These are phyloP conservation scores for Arctium lappa DNA, from an alignment of 129 eudicot species.

Conservation along the genomic window DNA sequence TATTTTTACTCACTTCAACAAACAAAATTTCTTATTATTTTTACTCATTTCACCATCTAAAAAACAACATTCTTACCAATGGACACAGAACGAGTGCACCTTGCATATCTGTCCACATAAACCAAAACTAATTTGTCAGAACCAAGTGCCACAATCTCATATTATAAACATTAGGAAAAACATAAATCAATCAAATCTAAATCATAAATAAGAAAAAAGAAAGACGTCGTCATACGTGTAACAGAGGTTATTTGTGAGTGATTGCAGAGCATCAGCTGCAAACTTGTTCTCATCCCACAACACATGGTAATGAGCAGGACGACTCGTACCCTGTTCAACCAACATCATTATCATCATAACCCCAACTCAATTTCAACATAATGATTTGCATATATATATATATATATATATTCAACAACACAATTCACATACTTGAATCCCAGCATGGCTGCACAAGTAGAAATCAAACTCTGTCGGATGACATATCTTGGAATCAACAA, in stretches of 20 bases:
- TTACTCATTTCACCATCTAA: neutral
- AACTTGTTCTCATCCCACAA: conserved; percentile 92
- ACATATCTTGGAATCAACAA: conserved; percentile 89
- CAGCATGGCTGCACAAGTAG: conserved; percentile 94
- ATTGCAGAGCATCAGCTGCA: conserved; percentile 70
- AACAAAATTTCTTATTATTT: neutral
- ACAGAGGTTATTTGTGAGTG: conserved; percentile 74
- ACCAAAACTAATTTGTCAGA: neutral
- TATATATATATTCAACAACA: neutral
- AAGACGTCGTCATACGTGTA: conserved; percentile 58
- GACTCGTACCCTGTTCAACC: conserved; percentile 73
- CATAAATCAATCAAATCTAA: neutral
- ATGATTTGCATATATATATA: too few species aligned
- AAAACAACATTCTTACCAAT: conserved; percentile 47
- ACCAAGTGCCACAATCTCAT: neutral
- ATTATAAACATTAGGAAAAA: neutral
- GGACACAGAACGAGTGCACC: conserved; percentile 94
- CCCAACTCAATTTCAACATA: neutral
- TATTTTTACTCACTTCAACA: neutral
- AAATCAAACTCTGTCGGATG: conserved; percentile 96
- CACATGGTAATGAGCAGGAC: conserved; percentile 95
- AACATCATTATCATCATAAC: neutral
- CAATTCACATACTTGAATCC: conserved; percentile 58
- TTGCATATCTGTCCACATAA: conserved; percentile 59
- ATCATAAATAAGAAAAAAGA: neutral